These are phyloP conservation scores for Podosphaera aphanis DNA, from an alignment of 2,329 filamentous ascomycete genomes.

Conservation along the genomic window DNA sequence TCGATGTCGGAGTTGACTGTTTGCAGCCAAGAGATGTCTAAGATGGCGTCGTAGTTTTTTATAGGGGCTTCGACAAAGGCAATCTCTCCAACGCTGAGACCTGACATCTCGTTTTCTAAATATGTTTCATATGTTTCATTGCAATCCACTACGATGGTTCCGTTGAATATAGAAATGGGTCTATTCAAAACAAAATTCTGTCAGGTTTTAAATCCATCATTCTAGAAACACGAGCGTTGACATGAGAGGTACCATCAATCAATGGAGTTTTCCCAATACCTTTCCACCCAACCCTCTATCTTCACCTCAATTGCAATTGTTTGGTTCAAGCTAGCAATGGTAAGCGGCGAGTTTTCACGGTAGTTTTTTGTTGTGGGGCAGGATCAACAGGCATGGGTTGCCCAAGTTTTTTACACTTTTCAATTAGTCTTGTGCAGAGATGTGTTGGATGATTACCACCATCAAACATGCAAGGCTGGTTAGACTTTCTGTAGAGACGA, in stretches of 20 bases:
- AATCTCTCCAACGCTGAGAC: not conserved
- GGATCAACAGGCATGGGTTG: not conserved
- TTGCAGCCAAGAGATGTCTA: not conserved
- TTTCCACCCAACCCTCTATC: not conserved
- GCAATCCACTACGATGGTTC: not conserved
- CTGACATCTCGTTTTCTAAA: not conserved
- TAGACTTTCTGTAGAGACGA: not conserved
- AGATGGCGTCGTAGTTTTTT: not conserved
- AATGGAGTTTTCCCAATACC: not conserved
- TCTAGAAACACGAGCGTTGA: constrained; percentile 1
- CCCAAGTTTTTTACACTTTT: constrained; percentile 1
- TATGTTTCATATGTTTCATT: not conserved
- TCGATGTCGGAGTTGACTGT: no score
- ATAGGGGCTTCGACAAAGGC: not conserved
- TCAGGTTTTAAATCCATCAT: not conserved
- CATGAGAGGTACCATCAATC: not conserved
- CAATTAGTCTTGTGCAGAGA: not conserved
- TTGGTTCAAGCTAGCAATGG: not conserved
- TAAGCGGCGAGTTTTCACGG: not conserved
- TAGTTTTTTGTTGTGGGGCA: not conserved
- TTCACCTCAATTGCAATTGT: not conserved
- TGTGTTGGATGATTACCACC: not conserved
- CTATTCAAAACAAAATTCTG: not conserved
- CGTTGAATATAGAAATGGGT: not conserved
- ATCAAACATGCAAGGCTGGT: constrained; percentile 1